Percentiles rank a stretch among this genome's conserved stretches.
Evolutionary conservation across 306 rosid species (phyloP).

Genomic region (Bauhinia variegata): DNA sequence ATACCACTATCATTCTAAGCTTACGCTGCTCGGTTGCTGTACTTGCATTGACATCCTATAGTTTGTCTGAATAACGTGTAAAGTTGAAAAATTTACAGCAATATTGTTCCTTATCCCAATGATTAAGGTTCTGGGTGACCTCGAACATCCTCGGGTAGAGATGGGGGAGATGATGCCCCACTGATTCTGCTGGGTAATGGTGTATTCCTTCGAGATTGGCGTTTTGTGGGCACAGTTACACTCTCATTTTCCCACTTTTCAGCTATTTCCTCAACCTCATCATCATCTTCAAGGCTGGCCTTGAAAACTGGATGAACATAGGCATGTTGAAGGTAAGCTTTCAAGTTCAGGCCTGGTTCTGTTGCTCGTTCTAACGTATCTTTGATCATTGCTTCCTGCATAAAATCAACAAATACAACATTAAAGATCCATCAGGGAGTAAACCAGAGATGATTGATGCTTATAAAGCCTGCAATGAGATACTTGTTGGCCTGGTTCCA

Average conservation of each 20-base stretch:
- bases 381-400: constrained; percentile 97
- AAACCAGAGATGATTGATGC: no score
- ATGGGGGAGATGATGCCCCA: constrained; percentile 73
- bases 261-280: constrained; percentile 34
- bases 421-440: neutral
- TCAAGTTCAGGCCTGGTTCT: constrained; percentile 85
- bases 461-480: no score
- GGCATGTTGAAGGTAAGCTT: constrained; percentile 75
- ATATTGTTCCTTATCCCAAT: constrained; percentile 27
- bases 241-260: constrained; percentile 72
- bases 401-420: constrained; percentile 12
- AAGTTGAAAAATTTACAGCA: no score
- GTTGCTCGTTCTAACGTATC: constrained; percentile 89
- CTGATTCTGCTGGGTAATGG: constrained; percentile 84
- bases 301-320: constrained; percentile 83
- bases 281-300: constrained; percentile 64
- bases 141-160: constrained; percentile 52
- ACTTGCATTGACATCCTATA: no score
- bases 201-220: constrained; percentile 84
- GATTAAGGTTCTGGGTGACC: constrained; percentile 43
- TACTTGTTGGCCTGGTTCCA: no score
- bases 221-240: constrained; percentile 75
- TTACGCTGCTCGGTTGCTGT: no score
- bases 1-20: no score
- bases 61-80: no score